Evolutionary conservation across 1,284 basidiomycete genomes (phyloP).

Genomic region (Cryptococcus jaspeensis): DNA sequence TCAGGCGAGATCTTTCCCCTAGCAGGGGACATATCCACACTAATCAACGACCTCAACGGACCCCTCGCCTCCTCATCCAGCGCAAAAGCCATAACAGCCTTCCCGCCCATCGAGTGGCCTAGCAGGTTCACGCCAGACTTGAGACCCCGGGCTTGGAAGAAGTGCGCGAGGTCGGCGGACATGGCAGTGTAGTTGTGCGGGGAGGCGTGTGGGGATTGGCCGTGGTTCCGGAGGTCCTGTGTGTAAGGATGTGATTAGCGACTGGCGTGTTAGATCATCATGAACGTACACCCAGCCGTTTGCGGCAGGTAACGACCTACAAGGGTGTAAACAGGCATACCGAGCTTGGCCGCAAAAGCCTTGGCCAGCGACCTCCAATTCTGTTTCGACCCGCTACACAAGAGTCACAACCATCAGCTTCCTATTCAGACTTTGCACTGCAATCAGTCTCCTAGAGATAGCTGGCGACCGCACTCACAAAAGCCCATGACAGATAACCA

Average conservation of each 20-base stretch:
- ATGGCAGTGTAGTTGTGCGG: conserved; percentile 54
- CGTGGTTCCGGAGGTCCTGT: conserved; percentile 59
- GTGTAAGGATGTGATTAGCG: background rate
- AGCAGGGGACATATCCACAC: conserved; percentile 58
- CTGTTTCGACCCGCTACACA: conserved; percentile 56
- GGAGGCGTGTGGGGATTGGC: conserved; percentile 55
- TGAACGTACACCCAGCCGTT: too few relatives aligned
- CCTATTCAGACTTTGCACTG: too few relatives aligned
- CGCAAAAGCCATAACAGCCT: conserved; percentile 57
- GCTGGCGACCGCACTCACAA: conserved; percentile 51
- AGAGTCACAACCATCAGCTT: background rate
- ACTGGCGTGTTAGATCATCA: too few relatives aligned
- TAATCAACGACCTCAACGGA: conserved; percentile 52
- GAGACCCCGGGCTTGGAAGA: conserved; percentile 51
- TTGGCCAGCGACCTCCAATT: conserved; percentile 59
- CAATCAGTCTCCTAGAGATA: too few relatives aligned
- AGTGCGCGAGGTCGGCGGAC: conserved; percentile 52
- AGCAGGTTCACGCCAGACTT: conserved; percentile 53
- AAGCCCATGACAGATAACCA: conserved; percentile 56
- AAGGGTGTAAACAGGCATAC: conserved; percentile 56
- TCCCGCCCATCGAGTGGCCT: conserved; percentile 61
- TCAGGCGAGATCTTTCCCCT: conserved; percentile 56
- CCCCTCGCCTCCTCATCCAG: conserved; percentile 49
- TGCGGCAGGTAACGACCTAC: conserved; percentile 36
- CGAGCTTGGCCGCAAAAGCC: conserved; percentile 53